phyloP scores from a whole-genome alignment of 192 early-diverging fungal genomes.

The Backusella parvicylindrica region DNA sequence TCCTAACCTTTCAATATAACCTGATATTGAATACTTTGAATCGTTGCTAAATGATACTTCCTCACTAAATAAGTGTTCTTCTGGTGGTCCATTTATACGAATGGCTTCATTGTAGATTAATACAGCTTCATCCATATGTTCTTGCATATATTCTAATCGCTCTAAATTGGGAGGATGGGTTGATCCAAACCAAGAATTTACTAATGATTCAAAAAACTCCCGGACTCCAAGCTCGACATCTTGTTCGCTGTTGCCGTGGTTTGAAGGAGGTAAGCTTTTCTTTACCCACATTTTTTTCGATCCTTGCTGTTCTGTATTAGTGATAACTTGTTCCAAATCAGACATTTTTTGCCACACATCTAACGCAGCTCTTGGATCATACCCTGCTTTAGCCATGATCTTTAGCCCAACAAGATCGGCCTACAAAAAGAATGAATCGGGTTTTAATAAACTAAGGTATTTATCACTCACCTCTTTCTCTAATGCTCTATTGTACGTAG shows the following conservation, averaged over 20 bases:
- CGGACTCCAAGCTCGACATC: background rate
- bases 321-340: slow-evolving; percentile 19
- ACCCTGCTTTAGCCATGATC: slow-evolving; percentile 54
- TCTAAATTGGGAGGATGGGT: slow-evolving; percentile 37
- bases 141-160: slow-evolving; percentile 28
- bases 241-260: background rate
- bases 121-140: slow-evolving; percentile 29
- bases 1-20: background rate
- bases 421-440: slow-evolving; percentile 9
- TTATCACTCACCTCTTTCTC: slow-evolving; percentile 41
- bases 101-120: slow-evolving; percentile 22
- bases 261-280: background rate
- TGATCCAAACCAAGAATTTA: slow-evolving; percentile 34
- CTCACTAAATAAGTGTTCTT: background rate
- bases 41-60: background rate
- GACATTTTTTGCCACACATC: slow-evolving; percentile 51
- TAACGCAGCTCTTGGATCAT: slow-evolving; percentile 47
- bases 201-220: slow-evolving; percentile 20
- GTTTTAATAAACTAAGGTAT: background rate
- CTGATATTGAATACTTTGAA: background rate
- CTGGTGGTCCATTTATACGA: slow-evolving; percentile 23
- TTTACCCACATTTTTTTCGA: background rate
- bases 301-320: background rate
- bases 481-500: slow-evolving; percentile 37
- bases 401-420: slow-evolving; percentile 49